Percentiles rank a stretch among this genome's conserved stretches.
Conservation (phyloP, 768 basidiomycete species). For the Suillus plorans region DNA sequence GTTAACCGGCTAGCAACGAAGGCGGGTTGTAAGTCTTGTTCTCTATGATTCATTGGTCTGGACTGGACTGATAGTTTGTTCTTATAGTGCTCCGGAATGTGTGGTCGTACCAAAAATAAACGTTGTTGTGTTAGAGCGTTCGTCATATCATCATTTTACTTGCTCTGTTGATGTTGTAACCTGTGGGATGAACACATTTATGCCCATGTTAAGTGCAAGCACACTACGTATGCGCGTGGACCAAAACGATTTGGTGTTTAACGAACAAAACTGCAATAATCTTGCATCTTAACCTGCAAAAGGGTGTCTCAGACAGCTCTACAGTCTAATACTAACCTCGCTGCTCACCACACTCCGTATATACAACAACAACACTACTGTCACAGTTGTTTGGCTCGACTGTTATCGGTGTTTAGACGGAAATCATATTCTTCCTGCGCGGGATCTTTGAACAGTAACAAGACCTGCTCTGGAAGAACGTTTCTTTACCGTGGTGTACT, state of each 20-base stretch:
- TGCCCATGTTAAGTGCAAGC: background rate
- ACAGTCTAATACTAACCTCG: background rate
- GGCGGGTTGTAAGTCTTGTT: conserved; percentile 78
- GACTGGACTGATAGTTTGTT: conserved; percentile 9
- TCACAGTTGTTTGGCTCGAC: background rate
- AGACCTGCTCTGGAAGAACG: background rate
- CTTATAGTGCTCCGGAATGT: conserved; percentile 88
- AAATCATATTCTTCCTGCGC: background rate
- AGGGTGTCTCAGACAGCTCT: background rate
- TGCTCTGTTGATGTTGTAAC: conserved; percentile 5
- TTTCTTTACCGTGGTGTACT: background rate
- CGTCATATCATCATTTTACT: conserved; percentile 16
- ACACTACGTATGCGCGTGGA: background rate
- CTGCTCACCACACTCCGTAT: background rate
- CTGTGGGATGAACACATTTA: conserved; percentile 3
- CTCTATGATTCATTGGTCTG: background rate
- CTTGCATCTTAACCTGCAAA: background rate
- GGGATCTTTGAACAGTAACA: background rate
- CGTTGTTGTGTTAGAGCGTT: conserved; percentile 14
- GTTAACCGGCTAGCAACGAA: conserved; percentile 94
- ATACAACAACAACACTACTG: background rate
- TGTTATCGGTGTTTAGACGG: background rate
- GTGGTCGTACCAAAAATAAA: conserved; percentile 94
- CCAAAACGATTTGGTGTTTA: too few species aligned
- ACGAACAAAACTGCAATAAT: background rate